phyloP scores from a whole-genome alignment of 345 rosid species.

The Linum usitatissimum region DNA sequence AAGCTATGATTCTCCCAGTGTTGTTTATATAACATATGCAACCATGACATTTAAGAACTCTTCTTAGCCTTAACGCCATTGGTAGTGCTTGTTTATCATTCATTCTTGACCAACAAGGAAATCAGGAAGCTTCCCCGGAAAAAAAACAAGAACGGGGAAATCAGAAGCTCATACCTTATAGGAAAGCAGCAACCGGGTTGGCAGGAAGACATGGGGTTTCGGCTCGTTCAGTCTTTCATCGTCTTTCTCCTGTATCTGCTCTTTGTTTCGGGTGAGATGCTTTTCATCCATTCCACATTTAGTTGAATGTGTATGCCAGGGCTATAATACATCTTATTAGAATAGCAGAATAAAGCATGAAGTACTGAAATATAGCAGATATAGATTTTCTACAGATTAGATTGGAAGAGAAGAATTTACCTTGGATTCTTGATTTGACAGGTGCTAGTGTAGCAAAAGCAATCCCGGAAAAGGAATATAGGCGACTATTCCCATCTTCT shows the following conservation, averaged over 20 bases:
- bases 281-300: not conserved
- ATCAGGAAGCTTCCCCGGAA: slow-evolving; percentile 5
- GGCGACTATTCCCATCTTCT: slow-evolving; percentile 17
- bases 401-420: slow-evolving; percentile 12
- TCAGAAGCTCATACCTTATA: slow-evolving; percentile 1
- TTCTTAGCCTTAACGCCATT: slow-evolving; percentile 38
- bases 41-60: slow-evolving; percentile 34
- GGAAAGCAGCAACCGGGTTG: slow-evolving; percentile 4
- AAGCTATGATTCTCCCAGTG: slow-evolving; percentile 69
- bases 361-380: not conserved
- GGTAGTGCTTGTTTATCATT: slow-evolving; percentile 34
- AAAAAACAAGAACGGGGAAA: too few relatives aligned
- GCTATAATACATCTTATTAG: too few relatives aligned
- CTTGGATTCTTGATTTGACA: slow-evolving; percentile 23
- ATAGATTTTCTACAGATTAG: slow-evolving; percentile 1
- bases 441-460: slow-evolving; percentile 38
- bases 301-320: not conserved
- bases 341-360: not conserved
- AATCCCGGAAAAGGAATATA: slow-evolving; percentile 20
- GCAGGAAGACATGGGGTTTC: slow-evolving; percentile 33
- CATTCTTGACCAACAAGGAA: slow-evolving; percentile 12
- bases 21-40: slow-evolving; percentile 27
- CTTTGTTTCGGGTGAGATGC: slow-evolving; percentile 54
- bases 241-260: slow-evolving; percentile 43
- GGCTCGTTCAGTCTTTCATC: slow-evolving; percentile 25